A percentile compares a stretch with the other conserved stretches of the same genome.
Conservation (phyloP, 441 rosid genomes). For the Omphalea diandra region DNA sequence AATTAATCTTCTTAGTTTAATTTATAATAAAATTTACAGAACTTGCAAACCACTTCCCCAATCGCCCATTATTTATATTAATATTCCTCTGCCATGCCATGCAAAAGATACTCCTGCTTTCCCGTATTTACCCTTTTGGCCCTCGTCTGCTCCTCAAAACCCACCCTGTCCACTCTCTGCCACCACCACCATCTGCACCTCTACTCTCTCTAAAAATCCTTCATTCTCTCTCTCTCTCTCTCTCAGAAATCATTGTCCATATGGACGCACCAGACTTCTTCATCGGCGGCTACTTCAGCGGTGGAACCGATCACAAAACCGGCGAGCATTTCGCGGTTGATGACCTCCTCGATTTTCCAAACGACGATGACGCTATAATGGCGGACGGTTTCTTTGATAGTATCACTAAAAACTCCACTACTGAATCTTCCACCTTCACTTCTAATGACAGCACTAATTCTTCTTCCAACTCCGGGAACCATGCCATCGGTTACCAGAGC, state of each 20-base stretch:
- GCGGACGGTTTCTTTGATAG: conserved; percentile 43
- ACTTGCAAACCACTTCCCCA: conserved; percentile 39
- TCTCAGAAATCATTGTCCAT: too few relatives aligned
- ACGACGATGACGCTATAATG: conserved; percentile 44
- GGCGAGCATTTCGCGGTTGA: conserved; percentile 54
- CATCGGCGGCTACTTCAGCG: conserved; percentile 36
- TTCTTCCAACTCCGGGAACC: conserved; percentile 34
- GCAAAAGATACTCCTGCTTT: conserved; percentile 27
- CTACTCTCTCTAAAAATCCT: too few relatives aligned
- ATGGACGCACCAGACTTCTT: conserved; percentile 48
- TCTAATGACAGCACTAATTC: conserved; percentile 42
- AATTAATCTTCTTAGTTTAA: background rate
- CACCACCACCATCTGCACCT: conserved; percentile 19
- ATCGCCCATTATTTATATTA: conserved; percentile 25
- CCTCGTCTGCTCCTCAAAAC: conserved; percentile 44
- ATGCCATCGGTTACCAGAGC: conserved; percentile 29
- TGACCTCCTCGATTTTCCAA: conserved; percentile 65
- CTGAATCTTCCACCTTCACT: conserved; percentile 45
- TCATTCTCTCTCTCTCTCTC: too few relatives aligned
- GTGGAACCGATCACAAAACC: conserved; percentile 31
- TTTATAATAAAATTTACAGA: conserved; percentile 32
- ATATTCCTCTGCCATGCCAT: conserved; percentile 15
- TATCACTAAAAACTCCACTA: conserved; percentile 33
- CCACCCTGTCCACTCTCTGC: conserved; percentile 24
- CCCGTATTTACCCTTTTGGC: conserved; percentile 32